Conservation (phyloP, 257 asterid genomes). For the Leptodermis oblonga region DNA sequence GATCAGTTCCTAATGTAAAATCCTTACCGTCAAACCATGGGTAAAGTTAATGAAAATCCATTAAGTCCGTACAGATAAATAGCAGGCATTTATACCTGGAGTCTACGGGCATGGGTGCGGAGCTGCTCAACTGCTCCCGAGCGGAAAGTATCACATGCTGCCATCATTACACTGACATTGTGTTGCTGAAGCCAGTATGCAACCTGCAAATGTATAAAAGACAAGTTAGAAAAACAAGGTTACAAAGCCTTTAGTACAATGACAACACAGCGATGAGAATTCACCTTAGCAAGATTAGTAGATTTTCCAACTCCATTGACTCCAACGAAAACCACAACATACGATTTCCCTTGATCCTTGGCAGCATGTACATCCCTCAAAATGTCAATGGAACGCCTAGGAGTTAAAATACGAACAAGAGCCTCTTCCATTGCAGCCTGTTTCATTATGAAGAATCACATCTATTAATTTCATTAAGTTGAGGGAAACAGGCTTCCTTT, state of each 20-base stretch:
- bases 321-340: conserved; percentile 97
- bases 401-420: conserved; percentile 94
- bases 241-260: not conserved
- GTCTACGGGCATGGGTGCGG: conserved; percentile 96
- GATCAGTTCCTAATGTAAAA: conserved; percentile 6
- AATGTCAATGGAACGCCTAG: conserved; percentile 90
- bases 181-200: conserved; percentile 99
- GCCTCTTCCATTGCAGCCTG: conserved; percentile 99
- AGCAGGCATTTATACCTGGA: conserved; percentile 47
- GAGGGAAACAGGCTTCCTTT: not conserved
- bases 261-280: not conserved
- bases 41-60: not conserved
- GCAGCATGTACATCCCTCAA: conserved; percentile 94
- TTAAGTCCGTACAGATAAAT: not conserved
- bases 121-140: conserved; percentile 99
- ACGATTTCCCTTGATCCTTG: conserved; percentile 89
- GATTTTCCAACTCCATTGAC: conserved; percentile 98
- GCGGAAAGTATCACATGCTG: conserved; percentile 98
- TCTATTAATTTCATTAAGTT: conserved; percentile 8
- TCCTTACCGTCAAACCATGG: not conserved
- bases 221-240: conserved; percentile 3
- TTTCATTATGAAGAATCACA: conserved; percentile 21
- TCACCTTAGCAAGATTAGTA: conserved; percentile 95
- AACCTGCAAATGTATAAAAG: conserved; percentile 41
- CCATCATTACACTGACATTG: conserved; percentile 81